Percentiles rank a stretch among this genome's conserved stretches.
Conservation (phyloP, 2,329 filamentous ascomycete species). For the Graphilbum sp. region DNA sequence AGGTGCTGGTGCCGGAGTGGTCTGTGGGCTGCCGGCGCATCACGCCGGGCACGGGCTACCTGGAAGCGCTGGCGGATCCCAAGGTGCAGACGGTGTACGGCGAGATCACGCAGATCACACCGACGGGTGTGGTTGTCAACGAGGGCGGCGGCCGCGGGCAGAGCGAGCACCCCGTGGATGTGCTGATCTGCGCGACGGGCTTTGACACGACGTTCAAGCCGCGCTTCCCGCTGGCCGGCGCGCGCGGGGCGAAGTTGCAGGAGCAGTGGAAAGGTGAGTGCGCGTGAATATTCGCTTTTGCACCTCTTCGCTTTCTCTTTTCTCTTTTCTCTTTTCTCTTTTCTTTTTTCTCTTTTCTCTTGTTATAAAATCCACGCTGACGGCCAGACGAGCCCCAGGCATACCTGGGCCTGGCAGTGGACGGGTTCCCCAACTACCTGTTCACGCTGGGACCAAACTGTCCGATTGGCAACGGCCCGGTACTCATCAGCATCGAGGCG, state of each 20-base stretch:
- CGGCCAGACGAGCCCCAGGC: conserved; percentile 20
- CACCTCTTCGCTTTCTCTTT: too few species aligned
- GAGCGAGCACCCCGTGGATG: conserved; percentile 13
- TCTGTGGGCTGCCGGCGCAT: conserved; percentile 25
- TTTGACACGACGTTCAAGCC: conserved; percentile 17
- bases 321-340: too few species aligned
- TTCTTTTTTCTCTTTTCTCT: too few species aligned
- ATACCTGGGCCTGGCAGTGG: conserved; percentile 14
- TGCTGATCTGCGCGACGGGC: conserved; percentile 21
- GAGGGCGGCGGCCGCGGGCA: too few species aligned
- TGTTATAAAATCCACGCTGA: too few species aligned
- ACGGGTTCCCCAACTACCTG: conserved; percentile 14
- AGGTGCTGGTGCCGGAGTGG: conserved; percentile 27
- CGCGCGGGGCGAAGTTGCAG: conserved; percentile 7
- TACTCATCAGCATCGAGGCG: conserved; percentile 9
- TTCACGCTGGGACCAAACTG: conserved; percentile 13
- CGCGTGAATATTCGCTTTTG: too few species aligned
- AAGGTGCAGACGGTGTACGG: conserved; percentile 28
- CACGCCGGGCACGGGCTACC: conserved; percentile 25
- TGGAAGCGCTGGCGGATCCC: conserved; percentile 23
- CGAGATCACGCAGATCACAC: conserved; percentile 14
- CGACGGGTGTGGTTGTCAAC: conserved; percentile 15
- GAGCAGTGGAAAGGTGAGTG: conserved; percentile 13
- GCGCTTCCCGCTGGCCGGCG: conserved; percentile 15
- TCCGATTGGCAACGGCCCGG: conserved; percentile 9